Evolutionary conservation across 108 stramenopile species (phyloP).

Genomic region (Chaetoceros tenuissimus): DNA sequence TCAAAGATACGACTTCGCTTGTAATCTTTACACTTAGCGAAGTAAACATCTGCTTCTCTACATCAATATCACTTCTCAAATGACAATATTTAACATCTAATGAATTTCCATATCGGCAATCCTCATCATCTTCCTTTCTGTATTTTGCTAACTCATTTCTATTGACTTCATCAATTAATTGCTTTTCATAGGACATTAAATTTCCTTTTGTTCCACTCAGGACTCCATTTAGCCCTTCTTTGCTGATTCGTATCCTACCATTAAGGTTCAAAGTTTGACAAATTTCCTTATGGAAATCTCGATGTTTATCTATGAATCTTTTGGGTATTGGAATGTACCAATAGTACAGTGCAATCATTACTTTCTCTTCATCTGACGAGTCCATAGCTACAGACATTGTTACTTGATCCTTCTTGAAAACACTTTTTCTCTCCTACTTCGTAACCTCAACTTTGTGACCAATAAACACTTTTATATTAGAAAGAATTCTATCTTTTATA

Average conservation of each 20-base stretch:
- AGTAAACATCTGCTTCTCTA: constrained; percentile 52
- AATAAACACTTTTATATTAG: too few species aligned
- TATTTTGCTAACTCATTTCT: not conserved
- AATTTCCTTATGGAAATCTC: constrained; percentile 31
- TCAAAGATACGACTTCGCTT: constrained; percentile 58
- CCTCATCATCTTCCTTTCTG: not conserved
- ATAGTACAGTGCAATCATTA: constrained; percentile 60
- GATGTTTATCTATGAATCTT: constrained; percentile 24
- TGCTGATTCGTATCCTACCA: constrained; percentile 60
- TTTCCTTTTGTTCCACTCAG: constrained; percentile 32
- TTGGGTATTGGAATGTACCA: constrained; percentile 35
- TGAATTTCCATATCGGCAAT: constrained; percentile 5
- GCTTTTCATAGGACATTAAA: constrained; percentile 38
- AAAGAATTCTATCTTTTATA: too few species aligned
- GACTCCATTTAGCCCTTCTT: constrained; percentile 80
- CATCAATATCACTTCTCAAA: constrained; percentile 46
- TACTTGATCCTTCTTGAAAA: too few species aligned
- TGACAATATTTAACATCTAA: constrained; percentile 73
- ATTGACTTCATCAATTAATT: constrained; percentile 24
- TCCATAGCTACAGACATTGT: too few species aligned
- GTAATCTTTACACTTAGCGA: constrained; percentile 51
- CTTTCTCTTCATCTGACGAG: too few species aligned
- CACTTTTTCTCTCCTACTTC: too few species aligned
- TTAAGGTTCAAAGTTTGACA: constrained; percentile 32
- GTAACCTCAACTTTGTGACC: too few species aligned